Evolutionary conservation across 352 stramenopile genomes (phyloP).

Genomic region (Pythium dissotocum): DNA sequence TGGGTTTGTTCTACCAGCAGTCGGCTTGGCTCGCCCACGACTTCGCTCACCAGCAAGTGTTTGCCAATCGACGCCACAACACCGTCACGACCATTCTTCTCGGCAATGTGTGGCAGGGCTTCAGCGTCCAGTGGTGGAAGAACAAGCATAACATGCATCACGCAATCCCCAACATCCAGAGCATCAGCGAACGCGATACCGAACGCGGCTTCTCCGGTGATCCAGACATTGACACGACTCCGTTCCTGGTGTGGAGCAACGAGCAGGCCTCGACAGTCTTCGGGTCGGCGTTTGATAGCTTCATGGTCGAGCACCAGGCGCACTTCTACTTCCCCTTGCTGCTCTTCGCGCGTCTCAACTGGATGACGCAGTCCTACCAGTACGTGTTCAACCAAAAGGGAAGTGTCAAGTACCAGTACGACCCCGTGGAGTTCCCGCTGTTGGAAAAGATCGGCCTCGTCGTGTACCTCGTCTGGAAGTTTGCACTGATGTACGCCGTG

Average conservation of each 20-base stretch:
- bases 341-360: conserved; percentile 95
- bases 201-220: conserved; percentile 88
- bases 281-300: conserved; percentile 76
- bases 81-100: conserved; percentile 93
- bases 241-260: conserved; percentile 96
- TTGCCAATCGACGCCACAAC: conserved; percentile 91
- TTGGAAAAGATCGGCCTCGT: conserved; percentile 71
- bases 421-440: conserved; percentile 88
- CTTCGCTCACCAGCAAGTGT: conserved; percentile 98
- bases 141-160: conserved; percentile 99
- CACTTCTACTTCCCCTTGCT: conserved; percentile 98
- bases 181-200: conserved; percentile 36
- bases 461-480: conserved; percentile 93
- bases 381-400: conserved; percentile 92
- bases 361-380: conserved; percentile 95
- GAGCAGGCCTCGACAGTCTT: conserved; percentile 91
- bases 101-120: conserved; percentile 97
- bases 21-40: conserved; percentile 97
- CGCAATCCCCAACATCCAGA: conserved; percentile 97
- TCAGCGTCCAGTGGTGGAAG: conserved; percentile 97
- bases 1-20: conserved; percentile 98
- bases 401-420: conserved; percentile 55
- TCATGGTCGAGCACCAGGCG: conserved; percentile 93
- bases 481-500: conserved; percentile 68
- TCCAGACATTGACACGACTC: conserved; percentile 99